Evolutionary conservation across 1,284 basidiomycete genomes (phyloP), one percentile per base, ranked within the genome.

Genomic region (Crucibulum parvulum): DNA sequence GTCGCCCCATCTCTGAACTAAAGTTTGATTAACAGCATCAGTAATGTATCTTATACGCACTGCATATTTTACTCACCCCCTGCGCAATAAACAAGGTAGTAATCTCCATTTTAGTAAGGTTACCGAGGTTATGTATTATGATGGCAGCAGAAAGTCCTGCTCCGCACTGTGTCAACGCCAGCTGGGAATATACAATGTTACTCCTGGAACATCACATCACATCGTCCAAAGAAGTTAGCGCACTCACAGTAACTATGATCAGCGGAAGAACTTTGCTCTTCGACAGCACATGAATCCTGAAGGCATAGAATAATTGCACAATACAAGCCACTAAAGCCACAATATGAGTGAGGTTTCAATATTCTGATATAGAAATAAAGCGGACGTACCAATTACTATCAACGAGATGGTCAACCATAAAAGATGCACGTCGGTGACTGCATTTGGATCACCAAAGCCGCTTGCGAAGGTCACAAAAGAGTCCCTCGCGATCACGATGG

Each of bases 361-460:
- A 31, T n/a, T 11, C n/a, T 10, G 37, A 18, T 47, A 7, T 7
- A 13, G 1, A 43, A 13, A 31, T 15, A 4, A 60, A 43, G 41
- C 41, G 24, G 24, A 53, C 52, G 37, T 55, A 74, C 72, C 64
- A 10, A 71, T 55, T 9, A 66, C 69, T 54, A 72, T 62, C 4
- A 71, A 52, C 1, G 73, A 69, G 2, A 63, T 51, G 13, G 62
- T 62, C 36, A 72, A 61, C 72, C 72, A 73, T 10, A 63, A 34
- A 8, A 62, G 58, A 9, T 69, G 58, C 5, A 63, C 52, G 6
- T 54, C 37, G 13, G 56, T 36, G 5, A 71, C 53, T 7, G 57
- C 58, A 2, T 37, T 9, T 0, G 55, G 36, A 50, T 75, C 58
- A 1, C 71, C 73, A 62, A 72, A 75, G 1, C 69, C 69, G 11